Conservation (phyloP, 208 protist genomes). For the Acanthamoeba healyi region DNA sequence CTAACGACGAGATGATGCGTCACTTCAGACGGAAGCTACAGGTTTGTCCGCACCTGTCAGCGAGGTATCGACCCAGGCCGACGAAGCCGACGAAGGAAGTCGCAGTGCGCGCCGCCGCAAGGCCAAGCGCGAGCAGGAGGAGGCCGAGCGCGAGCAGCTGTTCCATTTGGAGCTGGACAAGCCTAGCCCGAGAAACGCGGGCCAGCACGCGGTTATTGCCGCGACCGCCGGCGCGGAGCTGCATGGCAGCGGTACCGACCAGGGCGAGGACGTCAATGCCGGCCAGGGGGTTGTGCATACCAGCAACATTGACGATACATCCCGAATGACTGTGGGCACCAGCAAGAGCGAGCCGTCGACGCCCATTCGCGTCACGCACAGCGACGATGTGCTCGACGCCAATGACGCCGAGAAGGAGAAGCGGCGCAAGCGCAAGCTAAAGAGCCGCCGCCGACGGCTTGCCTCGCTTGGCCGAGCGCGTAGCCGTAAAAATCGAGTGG, state of each 20-base stretch:
- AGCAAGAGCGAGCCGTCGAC: conserved; percentile 60
- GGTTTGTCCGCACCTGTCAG: too few species aligned
- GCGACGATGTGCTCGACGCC: conserved; percentile 5
- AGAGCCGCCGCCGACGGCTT: too few species aligned
- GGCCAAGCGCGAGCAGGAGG: conserved; percentile 4
- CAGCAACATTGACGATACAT: neutral
- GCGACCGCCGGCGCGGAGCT: neutral
- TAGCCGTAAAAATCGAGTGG: too few species aligned
- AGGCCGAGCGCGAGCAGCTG: neutral
- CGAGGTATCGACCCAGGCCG: neutral
- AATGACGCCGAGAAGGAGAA: conserved; percentile 63
- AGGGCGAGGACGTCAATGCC: neutral
- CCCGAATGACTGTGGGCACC: neutral
- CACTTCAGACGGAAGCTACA: too few species aligned
- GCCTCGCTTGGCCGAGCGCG: too few species aligned
- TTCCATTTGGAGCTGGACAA: conserved; percentile 57
- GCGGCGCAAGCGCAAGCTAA: conserved; percentile 14
- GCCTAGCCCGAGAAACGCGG: neutral
- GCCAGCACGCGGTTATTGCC: too few species aligned
- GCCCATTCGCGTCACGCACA: conserved; percentile 4
- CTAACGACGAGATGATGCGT: too few species aligned
- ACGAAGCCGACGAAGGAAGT: neutral
- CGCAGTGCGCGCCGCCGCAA: neutral
- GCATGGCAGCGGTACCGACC: neutral
- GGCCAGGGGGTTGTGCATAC: neutral